Evolutionary conservation across 129 eudicot species (phyloP), one percentile per base, ranked within the genome.

Genomic region (Rutidosis leptorrhynchoides): DNA sequence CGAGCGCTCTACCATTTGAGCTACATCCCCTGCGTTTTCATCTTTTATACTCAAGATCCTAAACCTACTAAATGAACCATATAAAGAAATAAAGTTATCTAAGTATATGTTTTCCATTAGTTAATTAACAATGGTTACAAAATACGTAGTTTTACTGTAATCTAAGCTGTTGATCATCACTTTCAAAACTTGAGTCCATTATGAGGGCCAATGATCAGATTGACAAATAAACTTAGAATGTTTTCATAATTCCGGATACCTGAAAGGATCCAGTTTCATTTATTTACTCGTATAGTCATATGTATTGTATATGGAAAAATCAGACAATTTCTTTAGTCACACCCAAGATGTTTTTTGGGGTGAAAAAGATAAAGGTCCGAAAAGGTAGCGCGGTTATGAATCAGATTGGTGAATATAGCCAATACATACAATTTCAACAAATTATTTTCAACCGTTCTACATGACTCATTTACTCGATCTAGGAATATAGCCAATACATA

Each of bases 1-100:
- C 86, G 90, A 83, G 96, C 96, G 95, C 96, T 86, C 95, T 89
- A 89, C 95, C 96, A 89, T 89, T 83, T 89, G 96, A 89, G 95
- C 86, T 86, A 89, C 96, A 89, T 83, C 96, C 96, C 96, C 88
- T 0, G 15, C 14, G 1, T 3, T 12, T 57, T 6, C n/a, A 57
- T 26, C 11, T 12, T 23, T 2, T 0, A 26, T 26, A 24, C 0
- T 23, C 30, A 25, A 56, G 5, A 14, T 0, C 3, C n/a, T n/a
- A n/a, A n/a, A n/a, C n/a, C n/a, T n/a, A n/a, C n/a, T n/a, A n/a
- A n/a, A n/a, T n/a, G n/a, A n/a, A n/a, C n/a, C n/a, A n/a, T 23
- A 11, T 23, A 56, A 7, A 11, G n/a, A 1, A 11, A 0, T 49
- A 12, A 48, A 12, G 6, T 12, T 17, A 49, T 14, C 1, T 49